Percentiles rank a stretch among this genome's conserved stretches.
Evolutionary conservation across 257 asterid species (phyloP).

Genomic region (Craterostigma plantagineum): DNA sequence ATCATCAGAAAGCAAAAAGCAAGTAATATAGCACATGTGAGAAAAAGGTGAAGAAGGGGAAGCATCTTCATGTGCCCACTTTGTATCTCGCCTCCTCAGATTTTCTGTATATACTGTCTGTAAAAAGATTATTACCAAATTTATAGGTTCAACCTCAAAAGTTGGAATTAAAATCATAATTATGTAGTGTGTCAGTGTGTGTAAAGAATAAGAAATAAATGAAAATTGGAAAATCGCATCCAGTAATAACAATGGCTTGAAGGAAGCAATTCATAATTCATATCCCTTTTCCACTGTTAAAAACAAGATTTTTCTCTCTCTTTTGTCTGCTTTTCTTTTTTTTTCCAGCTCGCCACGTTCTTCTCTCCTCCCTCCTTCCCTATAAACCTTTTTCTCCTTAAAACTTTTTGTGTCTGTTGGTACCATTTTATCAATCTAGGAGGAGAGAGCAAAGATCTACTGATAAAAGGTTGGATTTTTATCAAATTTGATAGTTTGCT

Average conservation of each 20-base stretch:
- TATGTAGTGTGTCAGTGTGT: no score
- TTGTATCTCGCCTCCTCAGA: no score
- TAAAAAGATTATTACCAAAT: no score
- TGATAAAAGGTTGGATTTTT: no score
- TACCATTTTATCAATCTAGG: no score
- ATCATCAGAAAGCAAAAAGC: no score
- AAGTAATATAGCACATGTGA: not conserved
- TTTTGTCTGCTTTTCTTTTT: constrained; percentile 12
- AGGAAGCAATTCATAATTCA: constrained; percentile 20
- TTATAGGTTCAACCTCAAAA: no score
- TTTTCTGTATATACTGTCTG: no score
- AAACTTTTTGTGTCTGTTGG: constrained; percentile 23
- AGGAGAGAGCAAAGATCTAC: no score
- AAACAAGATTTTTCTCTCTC: constrained; percentile 10
- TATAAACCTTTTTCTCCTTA: constrained; percentile 20
- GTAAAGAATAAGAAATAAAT: no score
- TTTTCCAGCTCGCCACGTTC: constrained; percentile 51
- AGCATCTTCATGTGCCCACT: not conserved
- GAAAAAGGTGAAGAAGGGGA: not conserved
- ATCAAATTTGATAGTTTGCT: no score
- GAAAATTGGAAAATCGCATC: not conserved
- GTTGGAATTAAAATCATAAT: no score
- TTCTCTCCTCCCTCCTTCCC: constrained; percentile 19
- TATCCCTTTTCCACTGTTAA: constrained; percentile 8
- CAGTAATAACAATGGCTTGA: constrained; percentile 6